A percentile compares a stretch with the other conserved stretches of the same genome.
phyloP scores from a whole-genome alignment of 768 basidiomycete genomes.

The Leccinum rimulosum region DNA sequence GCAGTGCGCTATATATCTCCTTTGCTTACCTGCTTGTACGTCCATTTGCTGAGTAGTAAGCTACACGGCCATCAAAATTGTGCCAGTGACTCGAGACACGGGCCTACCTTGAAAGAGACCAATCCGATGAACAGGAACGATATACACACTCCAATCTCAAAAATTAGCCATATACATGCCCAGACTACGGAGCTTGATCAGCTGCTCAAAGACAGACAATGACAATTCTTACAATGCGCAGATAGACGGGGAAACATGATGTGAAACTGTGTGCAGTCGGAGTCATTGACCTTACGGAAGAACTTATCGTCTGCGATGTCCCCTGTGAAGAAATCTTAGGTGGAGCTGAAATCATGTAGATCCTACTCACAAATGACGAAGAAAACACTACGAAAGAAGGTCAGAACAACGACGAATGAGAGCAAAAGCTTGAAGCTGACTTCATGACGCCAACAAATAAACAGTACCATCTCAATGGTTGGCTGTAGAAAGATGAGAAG shows the following conservation, averaged over 20 bases:
- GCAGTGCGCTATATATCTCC: neutral
- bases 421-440: slow-evolving; percentile 41
- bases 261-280: slow-evolving; percentile 87
- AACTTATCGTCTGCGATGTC: slow-evolving; percentile 93
- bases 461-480: slow-evolving; percentile 81
- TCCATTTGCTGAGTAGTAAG: slow-evolving; percentile 44
- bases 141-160: slow-evolving; percentile 69
- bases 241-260: slow-evolving; percentile 68
- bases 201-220: neutral
- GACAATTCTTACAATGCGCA: slow-evolving; percentile 57
- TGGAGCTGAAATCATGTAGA: neutral
- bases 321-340: slow-evolving; percentile 47
- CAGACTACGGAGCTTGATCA: slow-evolving; percentile 52
- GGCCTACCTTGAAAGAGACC: slow-evolving; percentile 73
- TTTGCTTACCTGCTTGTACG: slow-evolving; percentile 62
- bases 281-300: slow-evolving; percentile 92
- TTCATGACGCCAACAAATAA: slow-evolving; percentile 84
- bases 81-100: neutral
- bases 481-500: slow-evolving; percentile 39
- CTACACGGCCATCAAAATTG: slow-evolving; percentile 21
- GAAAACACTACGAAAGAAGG: slow-evolving; percentile 51
- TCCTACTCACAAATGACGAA: slow-evolving; percentile 77
- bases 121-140: slow-evolving; percentile 82
- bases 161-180: slow-evolving; percentile 83
- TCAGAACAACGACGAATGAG: slow-evolving; percentile 10